Evolutionary conservation across 73 alveolate species (phyloP).

Genomic region (Uronychia binucleata): DNA sequence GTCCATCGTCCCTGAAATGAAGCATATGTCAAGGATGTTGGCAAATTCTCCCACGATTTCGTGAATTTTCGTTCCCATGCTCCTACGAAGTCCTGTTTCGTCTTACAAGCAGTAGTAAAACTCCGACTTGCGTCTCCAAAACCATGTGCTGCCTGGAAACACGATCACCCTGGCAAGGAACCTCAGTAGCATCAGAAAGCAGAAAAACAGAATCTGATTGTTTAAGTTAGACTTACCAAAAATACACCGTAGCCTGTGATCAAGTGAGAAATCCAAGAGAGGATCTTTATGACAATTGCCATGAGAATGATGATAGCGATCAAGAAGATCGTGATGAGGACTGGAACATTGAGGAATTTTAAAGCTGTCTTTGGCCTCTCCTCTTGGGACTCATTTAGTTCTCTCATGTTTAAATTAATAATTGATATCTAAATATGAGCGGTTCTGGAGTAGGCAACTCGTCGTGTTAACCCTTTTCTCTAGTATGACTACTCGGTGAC

Average conservation of each 20-base stretch:
- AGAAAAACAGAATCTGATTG: not conserved
- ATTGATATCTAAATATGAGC: not conserved
- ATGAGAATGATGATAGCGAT: not conserved
- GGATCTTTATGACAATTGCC: not conserved
- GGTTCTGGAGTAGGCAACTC: not conserved
- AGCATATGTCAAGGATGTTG: not conserved
- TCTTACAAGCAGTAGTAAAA: not conserved
- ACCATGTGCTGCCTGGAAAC: slow-evolving; percentile 1
- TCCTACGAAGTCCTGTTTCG: not conserved
- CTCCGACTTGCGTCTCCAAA: not conserved
- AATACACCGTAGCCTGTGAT: not conserved
- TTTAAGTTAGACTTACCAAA: not conserved
- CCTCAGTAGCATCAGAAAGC: not conserved
- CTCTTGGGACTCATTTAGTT: not conserved
- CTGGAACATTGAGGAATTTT: not conserved
- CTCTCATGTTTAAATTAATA: not conserved
- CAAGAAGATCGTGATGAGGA: not conserved
- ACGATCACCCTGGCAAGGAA: not conserved
- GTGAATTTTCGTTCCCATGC: not conserved
- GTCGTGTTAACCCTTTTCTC: not conserved
- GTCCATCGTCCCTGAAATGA: not conserved
- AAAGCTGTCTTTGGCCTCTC: not conserved
- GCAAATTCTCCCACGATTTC: not conserved
- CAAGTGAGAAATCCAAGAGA: not conserved
- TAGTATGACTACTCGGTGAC: slow-evolving; percentile 82